These are phyloP conservation scores for Fusarium hostae DNA, from an alignment of 2,329 filamentous ascomycete genomes.

Conservation along the genomic window DNA sequence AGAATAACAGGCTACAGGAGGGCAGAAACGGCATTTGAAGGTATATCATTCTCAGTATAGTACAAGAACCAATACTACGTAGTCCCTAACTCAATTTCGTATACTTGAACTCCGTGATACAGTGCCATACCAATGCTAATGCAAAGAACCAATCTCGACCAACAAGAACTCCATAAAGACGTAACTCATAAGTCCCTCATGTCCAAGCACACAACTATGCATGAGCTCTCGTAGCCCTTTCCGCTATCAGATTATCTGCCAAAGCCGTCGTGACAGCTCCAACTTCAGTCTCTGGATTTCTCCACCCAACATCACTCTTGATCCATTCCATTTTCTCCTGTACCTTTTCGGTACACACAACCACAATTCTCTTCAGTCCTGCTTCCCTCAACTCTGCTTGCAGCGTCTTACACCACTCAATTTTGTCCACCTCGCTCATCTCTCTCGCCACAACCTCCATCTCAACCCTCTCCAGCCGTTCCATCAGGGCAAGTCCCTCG, in stretches of 20 bases:
- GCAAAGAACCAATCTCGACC: neutral
- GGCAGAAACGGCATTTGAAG: neutral
- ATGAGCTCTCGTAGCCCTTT: neutral
- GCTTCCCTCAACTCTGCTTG: conserved; percentile 43
- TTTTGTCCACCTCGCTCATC: conserved; percentile 48
- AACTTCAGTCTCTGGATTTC: conserved; percentile 10
- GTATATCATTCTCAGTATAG: neutral
- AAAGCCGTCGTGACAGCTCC: neutral
- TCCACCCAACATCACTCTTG: conserved; percentile 33
- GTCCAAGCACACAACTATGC: neutral
- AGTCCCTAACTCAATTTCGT: neutral
- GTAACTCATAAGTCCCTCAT: neutral
- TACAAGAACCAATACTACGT: neutral
- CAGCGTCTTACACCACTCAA: conserved; percentile 51
- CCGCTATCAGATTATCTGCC: neutral
- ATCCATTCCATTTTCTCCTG: conserved; percentile 44
- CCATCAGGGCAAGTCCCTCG: conserved; percentile 48
- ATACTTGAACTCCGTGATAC: neutral
- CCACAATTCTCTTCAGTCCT: conserved; percentile 22
- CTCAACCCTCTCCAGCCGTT: conserved; percentile 51
- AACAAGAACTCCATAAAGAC: neutral
- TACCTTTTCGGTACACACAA: conserved; percentile 44
- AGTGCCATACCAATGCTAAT: neutral
- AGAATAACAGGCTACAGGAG: neutral
- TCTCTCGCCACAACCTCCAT: conserved; percentile 52